Base-by-base conservation (phyloP, 1,284 basidiomycete species). In the Marasmius fiardii region DNA sequence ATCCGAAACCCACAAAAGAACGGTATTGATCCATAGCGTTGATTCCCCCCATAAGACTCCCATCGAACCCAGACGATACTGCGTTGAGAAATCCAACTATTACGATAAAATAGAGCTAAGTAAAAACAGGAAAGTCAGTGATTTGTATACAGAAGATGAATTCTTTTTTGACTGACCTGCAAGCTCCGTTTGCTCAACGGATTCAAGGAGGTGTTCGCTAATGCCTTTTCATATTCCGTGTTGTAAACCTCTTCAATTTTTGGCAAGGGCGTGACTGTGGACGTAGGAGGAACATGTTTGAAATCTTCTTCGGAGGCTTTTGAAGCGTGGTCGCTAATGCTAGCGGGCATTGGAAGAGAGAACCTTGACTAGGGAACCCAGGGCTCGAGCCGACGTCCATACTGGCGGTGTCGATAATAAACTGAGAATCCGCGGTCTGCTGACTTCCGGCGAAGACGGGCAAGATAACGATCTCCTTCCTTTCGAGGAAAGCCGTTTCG, bases 81-180 rank as follows among this genome's bases (percentile, higher is more conserved):
- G 66, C 66, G 54, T 67, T 67, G 31, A 67, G 53, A 47, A 64
- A 67, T 10, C 66, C 66, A 39, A 67, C 60, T 56, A 67, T 64
- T 26, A 67, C 65, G 34, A 67, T 57, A 48, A 67, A 64, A 52
- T 67, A 67, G 43, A 67, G 56, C 66, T 67, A 44, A 20, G 31
- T 67, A 44, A 20, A 26, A 21, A 3, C 26, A 23, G 43, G 33
- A 45, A n/a, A 12, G 58, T 31, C 18, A 18, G 41, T 18, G 8
- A 31, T 14, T 18, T 11, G n/a, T 14, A 10, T 8, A 33, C 11
- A 21, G 12, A 23, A 31, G 51, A 21, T 18, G 8, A 16, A 14
- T n/a, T 26, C 24, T 43, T 6, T n/a, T n/a, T 16, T 41, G 21
- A 53, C 56, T 11, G 37, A 67, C 66, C 61, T 64, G 62, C 28